Evolutionary conservation across 2,329 filamentous ascomycete genomes (phyloP).

Genomic region (Botryotinia globosa): DNA sequence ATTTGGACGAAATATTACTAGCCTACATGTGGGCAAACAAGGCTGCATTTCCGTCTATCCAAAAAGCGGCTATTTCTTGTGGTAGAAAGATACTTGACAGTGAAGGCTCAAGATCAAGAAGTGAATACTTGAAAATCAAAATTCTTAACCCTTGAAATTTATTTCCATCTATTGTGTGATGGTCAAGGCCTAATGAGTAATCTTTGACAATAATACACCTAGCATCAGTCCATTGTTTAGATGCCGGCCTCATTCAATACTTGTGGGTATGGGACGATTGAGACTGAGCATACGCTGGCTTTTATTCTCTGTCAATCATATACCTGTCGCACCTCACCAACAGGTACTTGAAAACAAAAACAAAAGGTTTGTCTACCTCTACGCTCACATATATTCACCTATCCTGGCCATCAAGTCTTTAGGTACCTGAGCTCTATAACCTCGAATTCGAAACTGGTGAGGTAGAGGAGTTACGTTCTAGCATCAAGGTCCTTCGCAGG

Average conservation of each 20-base stretch:
- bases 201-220: too few relatives aligned
- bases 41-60: not conserved
- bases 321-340: too few relatives aligned
- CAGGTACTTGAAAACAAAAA: not conserved
- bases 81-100: not conserved
- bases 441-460: not conserved
- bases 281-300: not conserved
- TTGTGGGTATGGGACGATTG: not conserved
- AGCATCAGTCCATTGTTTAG: too few relatives aligned
- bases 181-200: too few relatives aligned
- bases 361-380: not conserved
- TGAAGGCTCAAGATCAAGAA: not conserved
- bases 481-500: too few relatives aligned
- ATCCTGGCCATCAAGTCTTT: not conserved
- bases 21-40: not conserved
- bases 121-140: not conserved
- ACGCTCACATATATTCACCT: not conserved
- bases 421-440: not conserved
- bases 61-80: not conserved
- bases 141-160: not conserved
- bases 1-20: not conserved
- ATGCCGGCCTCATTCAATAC: not conserved
- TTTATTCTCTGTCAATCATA: too few relatives aligned
- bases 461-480: not conserved
- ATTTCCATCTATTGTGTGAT: not conserved